Base-by-base conservation (phyloP, 768 basidiomycete species). In the Coprinopsis cinerea region DNA sequence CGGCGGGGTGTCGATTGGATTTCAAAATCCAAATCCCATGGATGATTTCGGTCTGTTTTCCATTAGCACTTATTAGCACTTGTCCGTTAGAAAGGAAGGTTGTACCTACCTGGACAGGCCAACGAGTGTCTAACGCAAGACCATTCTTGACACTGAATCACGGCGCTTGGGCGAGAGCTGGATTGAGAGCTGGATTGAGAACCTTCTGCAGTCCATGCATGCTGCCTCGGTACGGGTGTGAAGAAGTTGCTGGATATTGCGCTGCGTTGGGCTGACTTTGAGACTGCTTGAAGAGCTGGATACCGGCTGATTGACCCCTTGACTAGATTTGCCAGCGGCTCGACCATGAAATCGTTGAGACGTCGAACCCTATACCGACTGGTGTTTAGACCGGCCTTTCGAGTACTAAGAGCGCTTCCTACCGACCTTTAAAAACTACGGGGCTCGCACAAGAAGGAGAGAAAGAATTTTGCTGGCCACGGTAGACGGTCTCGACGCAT, bases 61-160 rank as follows among this genome's bases (percentile, higher is more conserved):
- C 53, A 18, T 36, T 22, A n/a, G 40, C n/a, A n/a, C n/a, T n/a
- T n/a, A n/a, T n/a, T n/a, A n/a, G n/a, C n/a, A n/a, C n/a, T n/a
- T n/a, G n/a, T n/a, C n/a, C n/a, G n/a, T n/a, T n/a, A n/a, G 42
- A 26, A 40, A 48, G 37, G 53, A 47, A 30, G n/a, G n/a, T n/a
- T n/a, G n/a, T n/a, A 71, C 72, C 56, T 61, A 79, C 79, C 65
- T 57, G 75, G 69, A 59, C 73, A 76, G 69, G 72, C 77, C 5
- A 76, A 55, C 2, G 74, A 71, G 57, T 79, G 74, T 44, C 67
- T 72, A 45, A 67, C 63, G 61, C 70, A 78, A 47, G 74, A 71
- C 68, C 77, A 74, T 54, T 71, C 73, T 49, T 71, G 64, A 58
- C 69, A 73, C 45, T 65, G 64, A 35, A 64, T 59, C n/a, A 67